Conservation (phyloP, 768 basidiomycete genomes). For the Boletus bicolor region DNA sequence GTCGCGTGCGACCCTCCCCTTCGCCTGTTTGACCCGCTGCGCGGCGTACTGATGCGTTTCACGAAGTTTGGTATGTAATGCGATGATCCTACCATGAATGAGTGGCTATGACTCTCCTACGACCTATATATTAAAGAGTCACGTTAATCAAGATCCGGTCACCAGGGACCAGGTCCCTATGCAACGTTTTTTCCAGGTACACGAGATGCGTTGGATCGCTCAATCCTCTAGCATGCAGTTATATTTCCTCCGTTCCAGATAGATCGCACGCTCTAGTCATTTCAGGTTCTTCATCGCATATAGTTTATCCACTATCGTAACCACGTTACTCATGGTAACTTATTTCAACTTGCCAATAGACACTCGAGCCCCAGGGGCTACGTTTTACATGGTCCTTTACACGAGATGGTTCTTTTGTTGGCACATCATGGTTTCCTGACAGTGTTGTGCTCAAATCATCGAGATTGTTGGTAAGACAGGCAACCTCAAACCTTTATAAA, state of each 20-base stretch:
- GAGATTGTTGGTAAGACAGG: too few relatives aligned
- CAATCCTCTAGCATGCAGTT: background rate
- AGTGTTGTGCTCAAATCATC: background rate
- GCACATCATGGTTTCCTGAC: background rate
- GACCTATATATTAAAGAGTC: conserved; percentile 11
- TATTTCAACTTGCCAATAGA: conserved; percentile 11
- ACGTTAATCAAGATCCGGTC: conserved; percentile 7
- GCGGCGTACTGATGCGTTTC: background rate
- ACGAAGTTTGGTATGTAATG: background rate
- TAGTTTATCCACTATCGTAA: conserved; percentile 26
- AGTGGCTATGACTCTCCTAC: conserved; percentile 1
- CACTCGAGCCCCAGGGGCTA: background rate
- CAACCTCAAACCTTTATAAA: too few relatives aligned
- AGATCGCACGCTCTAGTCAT: background rate
- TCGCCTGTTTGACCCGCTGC: conserved; percentile 16
- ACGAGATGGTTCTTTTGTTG: background rate
- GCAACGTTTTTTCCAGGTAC: background rate
- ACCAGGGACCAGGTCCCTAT: conserved; percentile 10
- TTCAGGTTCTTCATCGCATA: conserved; percentile 10
- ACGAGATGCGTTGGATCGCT: background rate
- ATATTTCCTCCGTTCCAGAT: background rate
- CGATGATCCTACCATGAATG: conserved; percentile 6
- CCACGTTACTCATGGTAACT: conserved; percentile 9
- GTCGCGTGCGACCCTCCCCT: conserved; percentile 13
- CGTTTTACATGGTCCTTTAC: background rate